A percentile compares a stretch with the other conserved stretches of the same genome.
phyloP scores from a whole-genome alignment of 2,329 filamentous ascomycete species.

The Chaetomium sp. region DNA sequence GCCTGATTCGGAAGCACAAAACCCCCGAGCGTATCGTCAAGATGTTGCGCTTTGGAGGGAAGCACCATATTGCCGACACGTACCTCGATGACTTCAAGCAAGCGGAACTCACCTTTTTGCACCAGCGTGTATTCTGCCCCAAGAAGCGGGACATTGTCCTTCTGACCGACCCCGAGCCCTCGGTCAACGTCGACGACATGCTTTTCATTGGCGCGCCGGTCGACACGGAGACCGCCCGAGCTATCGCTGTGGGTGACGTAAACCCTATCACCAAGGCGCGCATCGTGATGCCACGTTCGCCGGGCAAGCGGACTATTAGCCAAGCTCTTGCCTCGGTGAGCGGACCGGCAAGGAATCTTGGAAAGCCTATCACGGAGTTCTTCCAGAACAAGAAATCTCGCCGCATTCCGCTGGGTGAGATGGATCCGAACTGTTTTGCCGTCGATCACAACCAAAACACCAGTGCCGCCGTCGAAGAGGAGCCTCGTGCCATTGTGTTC shows the following conservation, averaged over 20 bases:
- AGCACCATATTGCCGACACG: conserved; percentile 69
- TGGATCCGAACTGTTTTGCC: conserved; percentile 56
- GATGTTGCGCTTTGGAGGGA: conserved; percentile 83
- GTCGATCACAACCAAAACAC: conserved; percentile 44
- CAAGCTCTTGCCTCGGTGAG: conserved; percentile 26
- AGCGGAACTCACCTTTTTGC: conserved; percentile 86
- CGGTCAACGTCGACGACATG: conserved; percentile 62
- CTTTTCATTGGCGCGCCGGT: conserved; percentile 74
- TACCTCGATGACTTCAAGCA: conserved; percentile 78
- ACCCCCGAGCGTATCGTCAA: conserved; percentile 74
- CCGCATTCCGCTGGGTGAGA: conserved; percentile 54
- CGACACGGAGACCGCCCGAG: conserved; percentile 60
- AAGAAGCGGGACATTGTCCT: conserved; percentile 63
- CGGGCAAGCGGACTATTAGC: conserved; percentile 35
- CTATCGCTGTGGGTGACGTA: conserved; percentile 73
- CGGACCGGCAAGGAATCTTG: conserved; percentile 26
- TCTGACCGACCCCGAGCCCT: conserved; percentile 59
- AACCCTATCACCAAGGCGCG: conserved; percentile 82
- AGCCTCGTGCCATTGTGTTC: conserved; percentile 48
- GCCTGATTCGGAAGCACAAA: conserved; percentile 84
- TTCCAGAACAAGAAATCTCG: conserved; percentile 39
- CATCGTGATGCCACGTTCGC: conserved; percentile 39
- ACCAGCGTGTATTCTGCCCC: conserved; percentile 93
- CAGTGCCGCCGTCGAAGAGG: conserved; percentile 36
- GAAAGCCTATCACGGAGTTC: conserved; percentile 49